phyloP scores from a whole-genome alignment of 2,329 filamentous ascomycete genomes.

The Ramichloridium luteum region DNA sequence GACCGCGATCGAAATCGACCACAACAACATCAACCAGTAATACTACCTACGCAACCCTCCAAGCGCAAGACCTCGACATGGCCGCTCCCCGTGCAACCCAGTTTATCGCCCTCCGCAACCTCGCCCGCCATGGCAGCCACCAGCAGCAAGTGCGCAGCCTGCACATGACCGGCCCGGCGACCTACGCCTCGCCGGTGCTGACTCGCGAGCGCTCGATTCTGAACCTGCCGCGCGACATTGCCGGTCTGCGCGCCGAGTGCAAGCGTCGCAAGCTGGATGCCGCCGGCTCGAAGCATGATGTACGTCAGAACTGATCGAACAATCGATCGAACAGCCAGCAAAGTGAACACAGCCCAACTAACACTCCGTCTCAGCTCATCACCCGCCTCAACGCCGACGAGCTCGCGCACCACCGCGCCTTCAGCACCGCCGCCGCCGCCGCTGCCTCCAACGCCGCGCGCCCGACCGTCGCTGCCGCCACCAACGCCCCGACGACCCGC shows the following conservation, averaged over 20 bases:
- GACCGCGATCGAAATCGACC: too few relatives aligned
- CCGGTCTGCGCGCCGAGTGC: slow-evolving; percentile 41
- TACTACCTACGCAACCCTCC: too few relatives aligned
- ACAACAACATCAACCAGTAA: too few relatives aligned
- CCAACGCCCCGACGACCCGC: slow-evolving; percentile 26
- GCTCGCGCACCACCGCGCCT: slow-evolving; percentile 39
- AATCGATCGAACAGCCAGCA: too few relatives aligned
- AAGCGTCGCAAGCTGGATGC: slow-evolving; percentile 36
- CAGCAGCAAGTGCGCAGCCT: slow-evolving; percentile 36
- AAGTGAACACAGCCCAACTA: too few relatives aligned
- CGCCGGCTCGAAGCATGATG: slow-evolving; percentile 38
- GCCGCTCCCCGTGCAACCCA: slow-evolving; percentile 32
- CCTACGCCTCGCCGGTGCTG: slow-evolving; percentile 39
- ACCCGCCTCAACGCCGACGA: slow-evolving; percentile 43
- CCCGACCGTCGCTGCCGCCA: slow-evolving; percentile 11
- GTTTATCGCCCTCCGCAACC: slow-evolving; percentile 31
- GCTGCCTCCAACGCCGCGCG: slow-evolving; percentile 27
- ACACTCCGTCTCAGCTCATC: slow-evolving; percentile 32
- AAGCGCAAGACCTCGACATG: slow-evolving; percentile 25
- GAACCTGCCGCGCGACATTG: slow-evolving; percentile 39
- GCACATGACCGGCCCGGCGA: slow-evolving; percentile 49
- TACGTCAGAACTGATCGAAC: too few relatives aligned
- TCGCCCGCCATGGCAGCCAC: slow-evolving; percentile 22
- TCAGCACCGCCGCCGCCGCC: slow-evolving; percentile 40
- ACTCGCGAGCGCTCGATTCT: slow-evolving; percentile 39